phyloP scores from a whole-genome alignment of 495 filamentous ascomycete genomes.

The Penicillium simplicissimum region DNA sequence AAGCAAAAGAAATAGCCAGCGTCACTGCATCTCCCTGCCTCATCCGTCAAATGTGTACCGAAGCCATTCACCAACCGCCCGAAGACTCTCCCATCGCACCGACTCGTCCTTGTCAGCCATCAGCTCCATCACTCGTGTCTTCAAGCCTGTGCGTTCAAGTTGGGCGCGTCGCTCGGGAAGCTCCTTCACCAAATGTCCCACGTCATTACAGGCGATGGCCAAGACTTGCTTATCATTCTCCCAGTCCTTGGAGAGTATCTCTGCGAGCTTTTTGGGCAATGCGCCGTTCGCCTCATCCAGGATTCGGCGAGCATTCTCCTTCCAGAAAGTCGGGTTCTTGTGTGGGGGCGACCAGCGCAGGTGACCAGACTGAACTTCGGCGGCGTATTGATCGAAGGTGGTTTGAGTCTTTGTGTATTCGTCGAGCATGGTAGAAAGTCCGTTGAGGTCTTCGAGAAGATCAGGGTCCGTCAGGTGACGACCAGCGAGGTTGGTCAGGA shows the following conservation, averaged over 20 bases:
- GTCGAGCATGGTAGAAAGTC: slow-evolving; percentile 75
- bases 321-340: slow-evolving; percentile 87
- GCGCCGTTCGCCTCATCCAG: slow-evolving; percentile 80
- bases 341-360: slow-evolving; percentile 96
- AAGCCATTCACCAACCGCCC: slow-evolving; percentile 90
- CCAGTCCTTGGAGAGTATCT: slow-evolving; percentile 84
- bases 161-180: slow-evolving; percentile 80
- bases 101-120: slow-evolving; percentile 90
- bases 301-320: slow-evolving; percentile 90
- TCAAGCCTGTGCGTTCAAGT: slow-evolving; percentile 88
- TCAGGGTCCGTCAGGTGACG: slow-evolving; percentile 89
- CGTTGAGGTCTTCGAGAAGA: slow-evolving; percentile 79
- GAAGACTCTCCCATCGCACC: slow-evolving; percentile 92
- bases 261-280: slow-evolving; percentile 77
- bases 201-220: slow-evolving; percentile 93
- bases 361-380: slow-evolving; percentile 85
- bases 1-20: slow-evolving; percentile 16
- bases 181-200: slow-evolving; percentile 85
- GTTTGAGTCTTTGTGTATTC: slow-evolving; percentile 96
- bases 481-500: slow-evolving; percentile 75
- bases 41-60: slow-evolving; percentile 78
- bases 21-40: slow-evolving; percentile 6
- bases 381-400: slow-evolving; percentile 93
- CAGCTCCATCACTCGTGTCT: slow-evolving; percentile 89
- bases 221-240: slow-evolving; percentile 93